These are phyloP conservation scores for Streptanthus diversifolius DNA, from an alignment of 345 rosid genomes.

Conservation along the genomic window DNA sequence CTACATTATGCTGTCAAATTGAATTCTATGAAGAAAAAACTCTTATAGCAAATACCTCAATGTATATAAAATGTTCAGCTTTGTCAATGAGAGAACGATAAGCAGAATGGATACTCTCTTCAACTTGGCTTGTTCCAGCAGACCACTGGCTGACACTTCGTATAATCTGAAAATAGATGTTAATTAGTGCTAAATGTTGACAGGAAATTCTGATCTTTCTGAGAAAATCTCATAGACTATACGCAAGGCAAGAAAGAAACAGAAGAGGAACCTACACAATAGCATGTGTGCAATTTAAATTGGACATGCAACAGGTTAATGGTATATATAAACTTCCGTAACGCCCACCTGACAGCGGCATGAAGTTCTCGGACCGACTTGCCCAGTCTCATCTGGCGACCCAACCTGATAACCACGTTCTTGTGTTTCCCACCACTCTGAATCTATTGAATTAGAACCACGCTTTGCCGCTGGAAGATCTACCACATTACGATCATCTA, in stretches of 20 bases:
- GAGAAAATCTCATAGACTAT: neutral
- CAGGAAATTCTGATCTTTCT: neutral
- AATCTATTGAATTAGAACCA: constrained; percentile 40
- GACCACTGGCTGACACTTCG: constrained; percentile 99
- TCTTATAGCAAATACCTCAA: constrained; percentile 59
- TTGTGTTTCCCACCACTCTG: constrained; percentile 92
- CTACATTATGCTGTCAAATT: neutral
- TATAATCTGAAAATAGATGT: constrained; percentile 57
- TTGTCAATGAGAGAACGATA: constrained; percentile 93
- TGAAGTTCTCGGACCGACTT: constrained; percentile 86
- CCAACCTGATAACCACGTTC: constrained; percentile 70
- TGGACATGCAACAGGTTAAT: neutral
- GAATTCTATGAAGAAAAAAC: neutral
- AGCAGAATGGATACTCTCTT: constrained; percentile 94
- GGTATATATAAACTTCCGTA: constrained; percentile 11
- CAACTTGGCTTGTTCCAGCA: constrained; percentile 95
- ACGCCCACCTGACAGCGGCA: constrained; percentile 92
- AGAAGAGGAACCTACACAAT: constrained; percentile 8
- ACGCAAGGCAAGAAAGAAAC: constrained; percentile 24
- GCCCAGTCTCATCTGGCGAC: constrained; percentile 59
- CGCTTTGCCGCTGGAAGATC: constrained; percentile 39
- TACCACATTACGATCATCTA: constrained; percentile 56
- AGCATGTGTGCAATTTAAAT: neutral
- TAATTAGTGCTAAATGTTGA: constrained; percentile 21
- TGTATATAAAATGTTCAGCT: constrained; percentile 89